Evolutionary conservation across 2,329 filamentous ascomycete genomes (phyloP).

Genomic region (Plectosphaerella plurivora): DNA sequence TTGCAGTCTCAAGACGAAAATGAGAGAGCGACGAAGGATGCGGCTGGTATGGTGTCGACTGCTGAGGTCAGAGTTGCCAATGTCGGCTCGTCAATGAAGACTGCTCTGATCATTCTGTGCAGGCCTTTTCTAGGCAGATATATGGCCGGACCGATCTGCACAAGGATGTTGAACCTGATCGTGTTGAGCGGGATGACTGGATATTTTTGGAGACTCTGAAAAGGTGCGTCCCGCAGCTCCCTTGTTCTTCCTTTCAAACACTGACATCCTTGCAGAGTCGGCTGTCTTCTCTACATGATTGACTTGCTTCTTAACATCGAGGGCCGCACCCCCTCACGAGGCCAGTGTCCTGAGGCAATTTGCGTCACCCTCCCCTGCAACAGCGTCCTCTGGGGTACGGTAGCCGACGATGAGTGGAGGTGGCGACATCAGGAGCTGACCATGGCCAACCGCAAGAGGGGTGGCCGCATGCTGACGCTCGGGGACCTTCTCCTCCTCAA

Average conservation of each 20-base stretch:
- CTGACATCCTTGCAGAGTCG: not conserved
- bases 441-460: not conserved
- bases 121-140: not conserved
- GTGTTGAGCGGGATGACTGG: not conserved
- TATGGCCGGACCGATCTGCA: not conserved
- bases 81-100: not conserved
- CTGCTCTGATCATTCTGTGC: not conserved
- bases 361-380: not conserved
- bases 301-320: not conserved
- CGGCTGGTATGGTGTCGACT: too few species aligned
- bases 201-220: not conserved
- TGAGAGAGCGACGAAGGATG: too few species aligned
- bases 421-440: not conserved
- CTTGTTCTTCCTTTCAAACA: not conserved
- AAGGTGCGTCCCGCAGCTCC: not conserved
- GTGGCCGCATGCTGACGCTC: not conserved
- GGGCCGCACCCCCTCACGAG: not conserved
- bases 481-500: not conserved
- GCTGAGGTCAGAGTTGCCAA: too few species aligned
- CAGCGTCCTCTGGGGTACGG: not conserved
- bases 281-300: not conserved
- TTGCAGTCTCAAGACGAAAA: not conserved
- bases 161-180: not conserved
- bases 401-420: not conserved
- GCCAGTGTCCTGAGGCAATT: not conserved